Percentiles rank a stretch among this genome's conserved stretches.
These are phyloP conservation scores for Blastomyces parvus DNA, from an alignment of 2,329 filamentous ascomycete genomes.

Conservation along the genomic window DNA sequence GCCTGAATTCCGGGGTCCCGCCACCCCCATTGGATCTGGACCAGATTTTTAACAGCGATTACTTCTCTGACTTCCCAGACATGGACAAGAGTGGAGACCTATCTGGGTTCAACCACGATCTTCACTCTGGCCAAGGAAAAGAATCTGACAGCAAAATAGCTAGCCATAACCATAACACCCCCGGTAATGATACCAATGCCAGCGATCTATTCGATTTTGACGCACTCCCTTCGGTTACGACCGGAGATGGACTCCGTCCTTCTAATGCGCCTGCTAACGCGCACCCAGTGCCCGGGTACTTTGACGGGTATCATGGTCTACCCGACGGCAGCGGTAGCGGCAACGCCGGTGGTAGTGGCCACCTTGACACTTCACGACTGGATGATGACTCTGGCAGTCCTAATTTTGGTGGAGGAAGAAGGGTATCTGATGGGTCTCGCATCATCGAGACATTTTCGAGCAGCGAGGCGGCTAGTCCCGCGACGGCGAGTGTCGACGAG, in stretches of 20 bases:
- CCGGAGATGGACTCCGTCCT: constrained; percentile 19
- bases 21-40: constrained; percentile 46
- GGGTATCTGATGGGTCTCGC: constrained; percentile 12
- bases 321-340: constrained; percentile 17
- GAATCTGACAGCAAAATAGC: constrained; percentile 3
- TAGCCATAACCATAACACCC: neutral
- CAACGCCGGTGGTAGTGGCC: constrained; percentile 15
- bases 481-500: constrained; percentile 27
- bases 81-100: constrained; percentile 20
- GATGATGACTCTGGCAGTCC: constrained; percentile 6
- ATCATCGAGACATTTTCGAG: constrained; percentile 38
- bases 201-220: constrained; percentile 38
- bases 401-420: constrained; percentile 4
- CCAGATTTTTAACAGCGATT: constrained; percentile 49
- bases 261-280: constrained; percentile 22
- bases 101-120: constrained; percentile 19
- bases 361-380: constrained; percentile 6
- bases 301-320: constrained; percentile 27
- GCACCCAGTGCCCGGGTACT: constrained; percentile 21
- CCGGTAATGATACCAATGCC: constrained; percentile 16
- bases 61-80: constrained; percentile 40
- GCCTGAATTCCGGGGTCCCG: constrained; percentile 33
- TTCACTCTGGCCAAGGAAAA: constrained; percentile 7
- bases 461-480: constrained; percentile 37
- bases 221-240: constrained; percentile 23